Evolutionary conservation across 208 protist species (phyloP).

Genomic region (Leishmania tropica): DNA sequence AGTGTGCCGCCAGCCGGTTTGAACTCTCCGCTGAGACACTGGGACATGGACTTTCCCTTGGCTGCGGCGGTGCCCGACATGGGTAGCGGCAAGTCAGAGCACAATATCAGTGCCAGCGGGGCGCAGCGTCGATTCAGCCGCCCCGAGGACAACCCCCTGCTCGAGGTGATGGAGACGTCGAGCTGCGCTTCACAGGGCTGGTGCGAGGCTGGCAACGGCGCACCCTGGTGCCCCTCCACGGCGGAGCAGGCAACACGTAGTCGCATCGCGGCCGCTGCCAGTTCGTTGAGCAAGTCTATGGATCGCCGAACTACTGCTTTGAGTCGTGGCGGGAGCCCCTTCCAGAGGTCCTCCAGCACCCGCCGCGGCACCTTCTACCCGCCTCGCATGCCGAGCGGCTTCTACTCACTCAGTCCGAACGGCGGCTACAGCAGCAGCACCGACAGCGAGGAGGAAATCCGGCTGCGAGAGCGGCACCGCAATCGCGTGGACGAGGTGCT

Average conservation of each 20-base stretch:
- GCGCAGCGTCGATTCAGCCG: slow-evolving; percentile 17
- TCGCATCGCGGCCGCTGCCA: slow-evolving; percentile 2
- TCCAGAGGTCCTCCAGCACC: neutral
- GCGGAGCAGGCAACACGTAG: neutral
- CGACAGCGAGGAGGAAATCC: slow-evolving; percentile 13
- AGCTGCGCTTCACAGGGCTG: slow-evolving; percentile 14
- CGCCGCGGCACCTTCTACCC: neutral
- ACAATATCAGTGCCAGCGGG: slow-evolving; percentile 9
- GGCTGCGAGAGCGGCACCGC: slow-evolving; percentile 27
- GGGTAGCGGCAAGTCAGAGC: slow-evolving; percentile 3
- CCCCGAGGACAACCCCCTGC: slow-evolving; percentile 19
- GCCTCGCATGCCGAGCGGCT: slow-evolving; percentile 5
- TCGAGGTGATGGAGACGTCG: slow-evolving; percentile 41
- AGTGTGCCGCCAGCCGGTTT: slow-evolving; percentile 5
- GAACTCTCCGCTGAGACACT: neutral
- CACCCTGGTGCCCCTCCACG: neutral
- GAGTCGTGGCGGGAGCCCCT: neutral
- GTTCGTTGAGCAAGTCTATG: neutral
- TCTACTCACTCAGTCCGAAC: slow-evolving; percentile 26
- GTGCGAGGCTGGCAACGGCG: neutral
- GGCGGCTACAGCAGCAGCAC: slow-evolving; percentile 15
- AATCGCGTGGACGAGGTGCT: slow-evolving; percentile 31
- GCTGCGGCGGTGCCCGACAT: neutral
- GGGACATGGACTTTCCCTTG: neutral
- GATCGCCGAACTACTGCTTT: neutral